These are phyloP conservation scores for Cladobotryum protrusum DNA, from an alignment of 2,329 filamentous ascomycete genomes.

Conservation along the genomic window DNA sequence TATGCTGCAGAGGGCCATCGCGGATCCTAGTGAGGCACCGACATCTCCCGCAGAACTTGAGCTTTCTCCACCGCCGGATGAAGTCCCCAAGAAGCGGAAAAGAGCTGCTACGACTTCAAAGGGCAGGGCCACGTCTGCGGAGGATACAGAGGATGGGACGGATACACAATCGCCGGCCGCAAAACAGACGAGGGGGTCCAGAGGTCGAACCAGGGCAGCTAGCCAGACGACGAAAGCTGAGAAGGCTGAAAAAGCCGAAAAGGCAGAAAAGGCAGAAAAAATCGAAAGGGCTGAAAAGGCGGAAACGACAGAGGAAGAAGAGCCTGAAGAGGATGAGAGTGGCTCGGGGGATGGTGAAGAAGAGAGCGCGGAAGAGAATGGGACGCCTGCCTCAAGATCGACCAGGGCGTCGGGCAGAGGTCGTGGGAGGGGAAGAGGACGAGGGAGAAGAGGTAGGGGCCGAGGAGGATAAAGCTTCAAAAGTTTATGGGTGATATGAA, in stretches of 20 bases:
- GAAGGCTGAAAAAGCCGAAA: slow-evolving; percentile 18
- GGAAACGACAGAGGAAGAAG: slow-evolving; percentile 28
- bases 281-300: slow-evolving; percentile 15
- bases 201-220: slow-evolving; percentile 39
- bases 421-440: slow-evolving; percentile 24
- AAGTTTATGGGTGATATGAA: background rate
- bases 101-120: slow-evolving; percentile 30
- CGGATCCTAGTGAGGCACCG: slow-evolving; percentile 41
- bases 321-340: slow-evolving; percentile 21
- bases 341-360: slow-evolving; percentile 29
- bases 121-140: slow-evolving; percentile 37
- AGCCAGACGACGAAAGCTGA: slow-evolving; percentile 35
- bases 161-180: slow-evolving; percentile 30
- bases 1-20: slow-evolving; percentile 40
- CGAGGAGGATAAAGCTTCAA: slow-evolving; percentile 16
- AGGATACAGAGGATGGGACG: slow-evolving; percentile 40
- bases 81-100: slow-evolving; percentile 38
- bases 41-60: slow-evolving; percentile 42
- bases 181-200: slow-evolving; percentile 36
- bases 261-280: slow-evolving; percentile 23
- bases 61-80: slow-evolving; percentile 25
- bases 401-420: slow-evolving; percentile 31
- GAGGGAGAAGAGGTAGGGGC: slow-evolving; percentile 28
- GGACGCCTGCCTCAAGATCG: slow-evolving; percentile 32
- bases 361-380: slow-evolving; percentile 30